These are phyloP conservation scores for Ascochyta fabae DNA, from an alignment of 2,329 filamentous ascomycete species.

Conservation along the genomic window DNA sequence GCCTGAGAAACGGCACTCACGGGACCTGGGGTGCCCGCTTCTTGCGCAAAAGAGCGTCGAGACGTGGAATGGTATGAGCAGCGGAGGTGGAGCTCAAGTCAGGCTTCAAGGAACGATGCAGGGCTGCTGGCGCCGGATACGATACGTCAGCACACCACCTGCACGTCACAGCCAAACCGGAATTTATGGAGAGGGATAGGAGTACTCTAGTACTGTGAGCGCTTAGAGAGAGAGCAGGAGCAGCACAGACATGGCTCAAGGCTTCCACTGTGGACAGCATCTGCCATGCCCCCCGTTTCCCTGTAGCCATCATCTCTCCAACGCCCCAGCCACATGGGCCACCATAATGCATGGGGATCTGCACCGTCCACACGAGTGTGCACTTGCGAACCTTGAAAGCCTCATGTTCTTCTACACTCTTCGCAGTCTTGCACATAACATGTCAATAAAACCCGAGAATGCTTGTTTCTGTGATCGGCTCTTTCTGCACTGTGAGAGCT, in stretches of 20 bases:
- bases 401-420: no score
- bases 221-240: neutral
- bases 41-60: constrained; percentile 5
- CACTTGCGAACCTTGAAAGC: neutral
- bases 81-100: constrained; percentile 11
- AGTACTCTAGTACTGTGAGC: neutral
- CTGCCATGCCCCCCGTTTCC: neutral
- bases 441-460: no score
- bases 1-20: constrained; percentile 2
- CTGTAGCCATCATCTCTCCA: neutral
- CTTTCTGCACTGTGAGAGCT: neutral
- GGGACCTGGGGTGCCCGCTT: constrained; percentile 1
- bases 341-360: neutral
- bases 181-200: neutral
- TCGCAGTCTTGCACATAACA: no score
- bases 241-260: neutral
- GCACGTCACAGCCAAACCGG: constrained; percentile 8
- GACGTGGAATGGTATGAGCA: neutral
- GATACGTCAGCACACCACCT: constrained; percentile 15
- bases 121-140: constrained; percentile 8
- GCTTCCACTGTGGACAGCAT: neutral
- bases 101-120: constrained; percentile 14
- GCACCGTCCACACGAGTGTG: neutral
- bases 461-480: neutral
- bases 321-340: constrained; percentile 9